Evolutionary conservation across 2,329 filamentous ascomycete species (phyloP).

Genomic region (Fusarium brevicatenulatum): DNA sequence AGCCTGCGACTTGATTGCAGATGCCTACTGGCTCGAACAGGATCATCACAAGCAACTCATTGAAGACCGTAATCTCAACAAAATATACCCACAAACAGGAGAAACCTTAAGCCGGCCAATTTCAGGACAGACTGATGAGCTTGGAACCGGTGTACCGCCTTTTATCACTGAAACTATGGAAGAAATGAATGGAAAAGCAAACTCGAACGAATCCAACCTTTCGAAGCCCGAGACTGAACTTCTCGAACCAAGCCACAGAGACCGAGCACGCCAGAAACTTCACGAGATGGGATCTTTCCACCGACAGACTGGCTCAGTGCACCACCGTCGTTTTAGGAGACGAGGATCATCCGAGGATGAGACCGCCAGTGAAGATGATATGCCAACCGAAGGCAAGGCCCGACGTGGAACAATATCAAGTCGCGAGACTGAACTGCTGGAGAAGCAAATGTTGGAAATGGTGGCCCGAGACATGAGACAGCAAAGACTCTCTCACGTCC

Average conservation of each 20-base stretch:
- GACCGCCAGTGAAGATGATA: conserved; percentile 66
- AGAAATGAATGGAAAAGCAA: conserved; percentile 32
- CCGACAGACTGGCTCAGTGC: conserved; percentile 60
- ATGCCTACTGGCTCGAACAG: conserved; percentile 90
- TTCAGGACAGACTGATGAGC: conserved; percentile 47
- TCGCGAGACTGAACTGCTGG: conserved; percentile 62
- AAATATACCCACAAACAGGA: conserved; percentile 68
- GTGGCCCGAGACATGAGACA: conserved; percentile 62
- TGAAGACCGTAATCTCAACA: conserved; percentile 80
- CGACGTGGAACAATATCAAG: conserved; percentile 60
- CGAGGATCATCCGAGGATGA: conserved; percentile 64
- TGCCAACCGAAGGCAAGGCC: conserved; percentile 47
- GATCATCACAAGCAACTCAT: conserved; percentile 81
- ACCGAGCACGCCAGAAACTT: conserved; percentile 69
- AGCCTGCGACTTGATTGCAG: conserved; percentile 87
- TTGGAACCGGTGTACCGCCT: conserved; percentile 35
- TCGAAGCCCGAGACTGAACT: conserved; percentile 53
- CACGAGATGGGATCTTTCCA: conserved; percentile 65
- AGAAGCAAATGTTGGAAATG: conserved; percentile 71
- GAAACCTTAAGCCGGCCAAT: conserved; percentile 44
- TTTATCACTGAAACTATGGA: conserved; percentile 43
- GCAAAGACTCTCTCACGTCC: conserved; percentile 50
- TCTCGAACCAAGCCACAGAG: conserved; percentile 63
- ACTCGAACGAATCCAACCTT: conserved; percentile 37
- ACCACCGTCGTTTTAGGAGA: conserved; percentile 63